Conservation (phyloP, 108 stramenopile genomes). For the Cyclotella cryptica region DNA sequence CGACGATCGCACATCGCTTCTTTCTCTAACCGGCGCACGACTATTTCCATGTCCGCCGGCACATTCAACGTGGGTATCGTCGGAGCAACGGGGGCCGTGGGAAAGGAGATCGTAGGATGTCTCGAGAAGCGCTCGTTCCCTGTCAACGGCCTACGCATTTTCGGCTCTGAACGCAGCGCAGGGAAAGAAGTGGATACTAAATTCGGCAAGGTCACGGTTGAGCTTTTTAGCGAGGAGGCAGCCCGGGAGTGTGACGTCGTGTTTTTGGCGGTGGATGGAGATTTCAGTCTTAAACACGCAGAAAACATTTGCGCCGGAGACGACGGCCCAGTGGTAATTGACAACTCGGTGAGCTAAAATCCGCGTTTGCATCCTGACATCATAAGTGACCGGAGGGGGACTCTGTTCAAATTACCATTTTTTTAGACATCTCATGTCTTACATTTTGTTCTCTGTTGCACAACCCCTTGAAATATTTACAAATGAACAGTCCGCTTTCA, state of each 20-base stretch:
- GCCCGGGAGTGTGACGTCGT: slow-evolving; percentile 89
- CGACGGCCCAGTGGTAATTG: slow-evolving; percentile 85
- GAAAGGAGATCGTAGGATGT: slow-evolving; percentile 92
- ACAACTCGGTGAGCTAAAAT: slow-evolving; percentile 72
- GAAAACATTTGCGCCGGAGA: slow-evolving; percentile 69
- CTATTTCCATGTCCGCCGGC: slow-evolving; percentile 19
- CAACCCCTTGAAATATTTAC: neutral
- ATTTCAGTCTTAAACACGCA: slow-evolving; percentile 88
- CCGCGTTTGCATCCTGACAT: neutral
- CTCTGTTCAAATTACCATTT: neutral
- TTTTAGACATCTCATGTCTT: neutral
- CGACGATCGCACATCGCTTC: slow-evolving; percentile 1
- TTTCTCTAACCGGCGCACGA: neutral
- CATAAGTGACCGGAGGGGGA: neutral
- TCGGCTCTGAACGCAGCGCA: slow-evolving; percentile 86
- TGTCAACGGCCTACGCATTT: slow-evolving; percentile 84
- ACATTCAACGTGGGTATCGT: slow-evolving; percentile 92
- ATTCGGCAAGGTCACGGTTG: slow-evolving; percentile 88
- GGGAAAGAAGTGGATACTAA: slow-evolving; percentile 82
- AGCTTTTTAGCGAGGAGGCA: slow-evolving; percentile 76
- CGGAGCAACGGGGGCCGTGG: slow-evolving; percentile 98
- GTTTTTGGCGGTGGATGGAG: slow-evolving; percentile 92
- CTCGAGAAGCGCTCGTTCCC: slow-evolving; percentile 82
- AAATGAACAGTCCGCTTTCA: slow-evolving; percentile 90
- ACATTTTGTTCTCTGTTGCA: neutral